Conservation (phyloP, 2,329 filamentous ascomycete genomes). For the Sordariomycetes sp. region DNA sequence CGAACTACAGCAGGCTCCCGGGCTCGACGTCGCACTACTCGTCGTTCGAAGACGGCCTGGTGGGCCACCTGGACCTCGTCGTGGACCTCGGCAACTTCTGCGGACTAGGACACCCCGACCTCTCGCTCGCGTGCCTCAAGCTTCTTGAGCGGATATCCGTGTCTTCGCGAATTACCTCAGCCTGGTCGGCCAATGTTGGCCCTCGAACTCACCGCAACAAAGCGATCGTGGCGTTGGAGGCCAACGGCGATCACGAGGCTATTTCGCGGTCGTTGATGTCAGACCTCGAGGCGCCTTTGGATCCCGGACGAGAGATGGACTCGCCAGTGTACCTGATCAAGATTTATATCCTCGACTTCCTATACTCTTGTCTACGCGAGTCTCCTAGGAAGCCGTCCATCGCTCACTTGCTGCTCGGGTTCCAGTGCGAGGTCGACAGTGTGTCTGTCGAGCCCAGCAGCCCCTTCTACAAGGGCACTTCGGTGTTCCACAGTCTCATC, state of each 20-base stretch:
- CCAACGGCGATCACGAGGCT: constrained; percentile 65
- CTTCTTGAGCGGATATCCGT: constrained; percentile 78
- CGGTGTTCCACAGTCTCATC: constrained; percentile 74
- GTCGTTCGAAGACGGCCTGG: constrained; percentile 85
- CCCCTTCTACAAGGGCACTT: constrained; percentile 56
- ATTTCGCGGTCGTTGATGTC: constrained; percentile 61
- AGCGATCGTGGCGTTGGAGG: constrained; percentile 77
- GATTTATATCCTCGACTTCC: constrained; percentile 70
- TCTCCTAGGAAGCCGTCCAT: constrained; percentile 70
- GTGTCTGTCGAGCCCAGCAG: constrained; percentile 57
- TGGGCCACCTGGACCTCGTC: constrained; percentile 67
- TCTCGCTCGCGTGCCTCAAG: constrained; percentile 69
- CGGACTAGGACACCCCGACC: constrained; percentile 65
- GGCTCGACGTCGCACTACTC: constrained; percentile 45
- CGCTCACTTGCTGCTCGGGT: constrained; percentile 82
- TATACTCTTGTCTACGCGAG: constrained; percentile 66
- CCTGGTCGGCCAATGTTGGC: constrained; percentile 31
- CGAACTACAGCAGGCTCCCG: constrained; percentile 39
- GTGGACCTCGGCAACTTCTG: constrained; percentile 79
- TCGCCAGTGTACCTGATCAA: constrained; percentile 72
- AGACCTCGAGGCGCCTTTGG: constrained; percentile 55
- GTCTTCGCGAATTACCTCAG: constrained; percentile 66
- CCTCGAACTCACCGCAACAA: constrained; percentile 53
- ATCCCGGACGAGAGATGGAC: constrained; percentile 56
- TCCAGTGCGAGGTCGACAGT: constrained; percentile 59